These are phyloP conservation scores for Penstemon barbatus DNA, from an alignment of 257 asterid species.

Conservation along the genomic window DNA sequence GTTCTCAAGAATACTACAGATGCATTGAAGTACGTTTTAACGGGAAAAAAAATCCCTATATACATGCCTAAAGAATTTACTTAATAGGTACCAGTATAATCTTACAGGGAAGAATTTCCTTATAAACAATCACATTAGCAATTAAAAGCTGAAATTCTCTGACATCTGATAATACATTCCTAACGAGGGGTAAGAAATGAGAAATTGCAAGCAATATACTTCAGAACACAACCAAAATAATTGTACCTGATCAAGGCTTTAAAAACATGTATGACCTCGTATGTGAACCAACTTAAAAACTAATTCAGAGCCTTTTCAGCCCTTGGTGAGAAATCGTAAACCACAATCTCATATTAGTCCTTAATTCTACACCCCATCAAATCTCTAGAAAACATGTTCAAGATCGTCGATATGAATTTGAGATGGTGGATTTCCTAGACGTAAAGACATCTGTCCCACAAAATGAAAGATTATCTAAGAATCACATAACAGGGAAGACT, in stretches of 20 bases:
- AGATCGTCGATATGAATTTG: too few species aligned
- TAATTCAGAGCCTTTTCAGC: too few species aligned
- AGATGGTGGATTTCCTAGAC: too few species aligned
- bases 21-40: constrained; percentile 14
- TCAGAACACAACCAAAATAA: constrained; percentile 13
- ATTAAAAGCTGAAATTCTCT: constrained; percentile 4
- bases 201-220: not conserved
- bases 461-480: too few species aligned
- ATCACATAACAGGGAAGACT: too few species aligned
- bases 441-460: too few species aligned
- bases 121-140: constrained; percentile 6
- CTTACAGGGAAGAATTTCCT: not conserved
- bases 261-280: too few species aligned
- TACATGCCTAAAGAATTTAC: constrained; percentile 14
- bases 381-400: too few species aligned
- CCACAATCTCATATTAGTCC: too few species aligned
- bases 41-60: constrained; percentile 3
- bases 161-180: constrained; percentile 6
- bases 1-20: constrained; percentile 12
- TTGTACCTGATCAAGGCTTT: constrained; percentile 26
- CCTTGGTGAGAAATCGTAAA: too few species aligned
- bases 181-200: not conserved
- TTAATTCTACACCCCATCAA: too few species aligned
- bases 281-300: too few species aligned
- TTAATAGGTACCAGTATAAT: not conserved